These are phyloP conservation scores for Phytophthora hibernalis DNA, from an alignment of 352 stramenopile species.

Conservation along the genomic window DNA sequence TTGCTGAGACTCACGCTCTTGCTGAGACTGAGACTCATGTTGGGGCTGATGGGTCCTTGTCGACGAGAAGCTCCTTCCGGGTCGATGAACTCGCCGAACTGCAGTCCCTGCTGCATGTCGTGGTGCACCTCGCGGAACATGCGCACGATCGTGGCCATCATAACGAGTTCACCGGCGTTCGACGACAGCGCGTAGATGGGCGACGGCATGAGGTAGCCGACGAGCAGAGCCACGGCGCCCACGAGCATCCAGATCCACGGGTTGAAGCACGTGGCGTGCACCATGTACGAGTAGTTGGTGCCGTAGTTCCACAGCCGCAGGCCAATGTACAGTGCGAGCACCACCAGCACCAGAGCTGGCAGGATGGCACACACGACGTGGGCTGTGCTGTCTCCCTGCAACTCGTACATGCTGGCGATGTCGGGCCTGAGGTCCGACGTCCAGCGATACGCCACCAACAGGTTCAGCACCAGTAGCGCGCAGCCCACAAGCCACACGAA, in stretches of 20 bases:
- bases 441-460: constrained; percentile 78
- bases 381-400: constrained; percentile 65
- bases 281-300: constrained; percentile 87
- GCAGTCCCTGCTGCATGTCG: constrained; percentile 80
- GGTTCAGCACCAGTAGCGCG: constrained; percentile 68
- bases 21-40: constrained; percentile 26
- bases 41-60: constrained; percentile 23
- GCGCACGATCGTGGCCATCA: constrained; percentile 82
- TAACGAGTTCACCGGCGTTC: constrained; percentile 77
- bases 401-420: constrained; percentile 74
- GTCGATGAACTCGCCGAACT: constrained; percentile 82
- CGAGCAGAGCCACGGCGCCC: constrained; percentile 67
- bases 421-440: constrained; percentile 45
- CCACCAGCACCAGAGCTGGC: constrained; percentile 72
- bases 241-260: constrained; percentile 91
- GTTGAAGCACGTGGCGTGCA: constrained; percentile 88
- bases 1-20: constrained; percentile 38
- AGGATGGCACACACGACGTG: constrained; percentile 70
- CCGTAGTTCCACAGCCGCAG: constrained; percentile 87
- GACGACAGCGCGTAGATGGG: constrained; percentile 78
- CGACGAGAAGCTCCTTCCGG: constrained; percentile 36
- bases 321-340: constrained; percentile 76
- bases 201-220: constrained; percentile 78
- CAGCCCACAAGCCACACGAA: constrained; percentile 74
- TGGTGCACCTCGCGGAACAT: constrained; percentile 90